Conservation (phyloP, 805 yeast genomes). For the Wickerhamomyces mucosus region DNA sequence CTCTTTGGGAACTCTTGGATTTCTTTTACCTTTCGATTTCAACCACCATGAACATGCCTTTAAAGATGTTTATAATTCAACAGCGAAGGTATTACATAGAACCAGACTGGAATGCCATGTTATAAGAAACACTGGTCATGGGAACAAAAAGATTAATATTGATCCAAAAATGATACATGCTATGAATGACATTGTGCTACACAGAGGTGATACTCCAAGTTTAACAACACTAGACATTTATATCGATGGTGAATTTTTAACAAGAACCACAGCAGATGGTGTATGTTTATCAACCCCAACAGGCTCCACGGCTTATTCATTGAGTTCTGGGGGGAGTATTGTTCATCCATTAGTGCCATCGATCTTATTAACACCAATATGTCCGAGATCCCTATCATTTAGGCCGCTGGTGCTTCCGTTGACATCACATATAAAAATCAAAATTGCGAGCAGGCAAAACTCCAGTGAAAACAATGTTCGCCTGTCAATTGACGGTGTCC, state of each 20-base stretch:
- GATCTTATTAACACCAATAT: constrained; percentile 77
- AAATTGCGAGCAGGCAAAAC: constrained; percentile 38
- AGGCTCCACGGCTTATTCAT: constrained; percentile 89
- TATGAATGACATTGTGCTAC: constrained; percentile 85
- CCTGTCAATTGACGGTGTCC: constrained; percentile 77
- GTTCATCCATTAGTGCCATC: constrained; percentile 85
- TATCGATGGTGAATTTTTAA: constrained; percentile 75
- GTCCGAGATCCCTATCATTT: constrained; percentile 86
- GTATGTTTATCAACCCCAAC: constrained; percentile 82
- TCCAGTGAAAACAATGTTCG: constrained; percentile 37
- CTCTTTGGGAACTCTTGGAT: constrained; percentile 87
- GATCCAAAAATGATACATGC: constrained; percentile 48
- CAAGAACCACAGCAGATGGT: constrained; percentile 91
- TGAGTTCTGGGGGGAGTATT: constrained; percentile 86
- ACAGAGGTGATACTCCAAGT: constrained; percentile 83
- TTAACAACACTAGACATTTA: constrained; percentile 75
- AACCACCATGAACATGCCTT: constrained; percentile 51
- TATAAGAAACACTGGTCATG: constrained; percentile 17
- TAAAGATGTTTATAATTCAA: constrained; percentile 51
- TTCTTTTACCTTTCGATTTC: constrained; percentile 80
- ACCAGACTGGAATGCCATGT: constrained; percentile 74
- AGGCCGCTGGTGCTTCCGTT: constrained; percentile 80
- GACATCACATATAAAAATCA: constrained; percentile 61
- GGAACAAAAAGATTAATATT: background rate
- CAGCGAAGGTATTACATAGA: constrained; percentile 67